Percentiles rank a stretch among this genome's conserved stretches.
Conservation (phyloP, 23 red algal genomes). For the Gracilaria gracilis region DNA sequence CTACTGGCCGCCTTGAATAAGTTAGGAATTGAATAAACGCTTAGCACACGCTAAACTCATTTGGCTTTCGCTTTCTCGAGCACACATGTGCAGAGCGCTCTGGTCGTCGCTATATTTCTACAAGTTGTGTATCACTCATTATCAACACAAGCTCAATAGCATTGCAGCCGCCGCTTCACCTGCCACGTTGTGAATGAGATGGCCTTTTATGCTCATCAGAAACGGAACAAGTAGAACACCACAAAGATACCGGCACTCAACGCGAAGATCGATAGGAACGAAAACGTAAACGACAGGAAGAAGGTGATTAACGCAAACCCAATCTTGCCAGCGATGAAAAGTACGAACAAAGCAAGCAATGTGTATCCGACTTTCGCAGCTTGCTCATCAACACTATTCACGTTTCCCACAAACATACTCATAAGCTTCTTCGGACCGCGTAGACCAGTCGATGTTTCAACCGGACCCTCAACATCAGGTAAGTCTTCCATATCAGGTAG, state of each 20-base stretch:
- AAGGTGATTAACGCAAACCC: constrained; percentile 47
- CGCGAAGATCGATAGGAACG: constrained; percentile 66
- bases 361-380: constrained; percentile 47
- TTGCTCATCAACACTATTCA: constrained; percentile 34
- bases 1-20: constrained; percentile 70
- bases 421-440: not conserved
- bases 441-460: not conserved
- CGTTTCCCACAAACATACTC: constrained; percentile 47
- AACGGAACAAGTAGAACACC: constrained; percentile 62
- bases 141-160: too few relatives aligned
- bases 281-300: constrained; percentile 69
- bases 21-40: constrained; percentile 52
- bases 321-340: constrained; percentile 35
- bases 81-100: not conserved
- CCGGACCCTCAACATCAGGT: not conserved
- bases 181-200: too few relatives aligned
- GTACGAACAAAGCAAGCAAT: constrained; percentile 28
- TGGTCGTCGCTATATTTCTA: not conserved
- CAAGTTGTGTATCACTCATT: too few relatives aligned
- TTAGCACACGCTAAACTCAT: not conserved
- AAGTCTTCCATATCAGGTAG: constrained; percentile 36
- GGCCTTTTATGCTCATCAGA: not conserved
- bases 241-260: constrained; percentile 69
- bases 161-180: too few relatives aligned
- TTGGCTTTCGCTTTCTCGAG: not conserved